Base-by-base conservation (phyloP, 2,329 filamentous ascomycete genomes). In the Phialophora chinensis region DNA sequence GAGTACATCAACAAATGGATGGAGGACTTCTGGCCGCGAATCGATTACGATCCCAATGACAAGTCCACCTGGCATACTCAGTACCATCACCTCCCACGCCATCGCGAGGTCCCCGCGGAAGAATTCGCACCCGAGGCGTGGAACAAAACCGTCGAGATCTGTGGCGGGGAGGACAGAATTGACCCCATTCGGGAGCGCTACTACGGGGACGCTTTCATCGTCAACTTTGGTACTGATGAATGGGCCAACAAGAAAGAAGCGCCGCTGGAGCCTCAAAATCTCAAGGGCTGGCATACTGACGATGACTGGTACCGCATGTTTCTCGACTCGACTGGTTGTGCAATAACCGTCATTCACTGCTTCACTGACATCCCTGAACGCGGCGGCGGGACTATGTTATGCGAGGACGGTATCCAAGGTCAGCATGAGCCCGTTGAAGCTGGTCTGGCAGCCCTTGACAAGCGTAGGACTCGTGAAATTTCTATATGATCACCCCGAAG, bases 1-100 rank as follows among this genome's bases (percentile, higher is more conserved):
- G 42, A 60, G 23, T 60, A 60, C 56, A 60, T 60, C 56, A n/a
- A 60, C 31, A 60, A 60, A 47, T 60, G 56, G 56, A 60, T 60
- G 56, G 12, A 23, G 33, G 56, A 60, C 56, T 47, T 60, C 31
- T 60, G 56, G 56, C 23, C 56, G n/a, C 56, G 56, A 44, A 10
- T 60, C 31, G 56, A 47, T 25, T 60, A 60, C 56, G 56, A 60
- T 29, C 31, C 31, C 10, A 23, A 60, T 20, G 56, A 60, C n/a
- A 60, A 60, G 35, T 60, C 56, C 35, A 60, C 56, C 2, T 60
- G 56, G 56, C 4, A 27, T 25, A 47, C 35, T n/a, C 31, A 60
- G 35, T 60, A 60, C 38, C 56, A 44, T 20, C 56, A 60, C 56
- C 38, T 60, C 12, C 56, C 56, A 8, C 31, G 56, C 14, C 56